Base-by-base conservation (phyloP, 2,329 filamentous ascomycete genomes). In the Emericellopsis atlantica region DNA sequence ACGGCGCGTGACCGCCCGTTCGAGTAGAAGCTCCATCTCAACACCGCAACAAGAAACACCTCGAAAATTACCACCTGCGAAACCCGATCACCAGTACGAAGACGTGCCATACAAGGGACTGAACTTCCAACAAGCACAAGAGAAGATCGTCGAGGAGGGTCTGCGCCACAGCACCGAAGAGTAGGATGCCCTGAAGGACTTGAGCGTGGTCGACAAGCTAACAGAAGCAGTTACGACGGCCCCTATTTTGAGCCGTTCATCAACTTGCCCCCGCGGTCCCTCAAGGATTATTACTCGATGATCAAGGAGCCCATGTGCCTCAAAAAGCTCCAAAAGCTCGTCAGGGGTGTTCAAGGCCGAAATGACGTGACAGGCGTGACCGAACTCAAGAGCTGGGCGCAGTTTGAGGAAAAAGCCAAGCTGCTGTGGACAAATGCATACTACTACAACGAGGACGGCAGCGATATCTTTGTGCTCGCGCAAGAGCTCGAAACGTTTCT, bases 381-480 rank as follows among this genome's bases (percentile, higher is more conserved):
- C 38, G 79, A 87, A 37, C 86, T 88, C 60, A 89, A 86, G 57
- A 83, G 68, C 39, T 95, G 89, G 89, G 72, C 79, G 43, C 72
- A 79, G 1, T 86, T 95, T 48, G 86, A 87, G 56, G 79, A 88
- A 41, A 84, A 84, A 52, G 72, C 85, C 11, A 84, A 79, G 51
- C 71, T 85, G 40, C 79, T 95, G 35, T 95, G 89, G 89, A 74
- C 72, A 38, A 95, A 95, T 58, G 87, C 88, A 0, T 83, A 79
- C 52, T 81, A 81, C 44, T 95, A 90, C 66, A 95, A 95, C 49
- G 86, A 95, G 58, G 88, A 95, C 54, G 84, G 82, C 4, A 95
- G 89, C 53, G 82, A 87, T 14, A 89, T 95, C 40, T 86, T 80
- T 47, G 69, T 75, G 18, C 67, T 92, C 45, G 86, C 87, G 1